Evolutionary conservation across 106 monocot species (phyloP).

Genomic region (Platanthera guangdongensis): DNA sequence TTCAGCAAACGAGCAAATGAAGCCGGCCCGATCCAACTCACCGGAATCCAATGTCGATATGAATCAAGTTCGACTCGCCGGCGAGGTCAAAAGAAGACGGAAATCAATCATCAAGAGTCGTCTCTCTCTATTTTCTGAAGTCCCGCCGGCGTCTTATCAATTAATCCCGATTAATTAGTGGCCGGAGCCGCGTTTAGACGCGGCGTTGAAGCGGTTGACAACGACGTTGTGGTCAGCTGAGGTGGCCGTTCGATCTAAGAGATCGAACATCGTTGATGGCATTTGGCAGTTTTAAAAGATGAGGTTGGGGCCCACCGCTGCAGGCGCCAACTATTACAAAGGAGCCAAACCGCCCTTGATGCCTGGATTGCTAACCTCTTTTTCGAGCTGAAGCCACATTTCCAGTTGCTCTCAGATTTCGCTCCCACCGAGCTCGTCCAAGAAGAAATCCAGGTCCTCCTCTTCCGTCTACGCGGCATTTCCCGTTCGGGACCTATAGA

Average conservation of each 20-base stretch:
- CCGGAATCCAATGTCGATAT: neutral
- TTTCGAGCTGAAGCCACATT: too few relatives aligned
- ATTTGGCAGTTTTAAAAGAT: neutral
- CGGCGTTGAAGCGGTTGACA: neutral
- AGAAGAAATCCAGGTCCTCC: too few relatives aligned
- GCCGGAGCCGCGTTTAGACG: neutral
- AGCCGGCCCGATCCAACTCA: neutral
- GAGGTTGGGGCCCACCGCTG: neutral
- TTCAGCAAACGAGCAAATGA: neutral
- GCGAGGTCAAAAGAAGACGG: neutral
- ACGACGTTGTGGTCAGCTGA: neutral
- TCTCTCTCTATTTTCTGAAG: neutral
- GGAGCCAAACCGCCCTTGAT: too few relatives aligned
- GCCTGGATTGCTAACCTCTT: too few relatives aligned
- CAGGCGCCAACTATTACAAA: neutral
- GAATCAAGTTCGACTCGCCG: neutral
- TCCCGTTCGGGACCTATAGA: too few relatives aligned
- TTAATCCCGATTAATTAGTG: neutral
- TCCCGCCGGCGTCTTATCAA: neutral
- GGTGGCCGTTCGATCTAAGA: neutral
- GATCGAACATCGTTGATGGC: neutral
- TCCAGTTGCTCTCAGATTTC: too few relatives aligned
- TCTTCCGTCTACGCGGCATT: too few relatives aligned
- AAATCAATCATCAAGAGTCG: neutral
- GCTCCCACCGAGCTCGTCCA: too few relatives aligned